Percentiles rank a stretch among this genome's conserved stretches.
Conservation (phyloP, 2,329 filamentous ascomycete genomes). For the Botryotinia calthae region DNA sequence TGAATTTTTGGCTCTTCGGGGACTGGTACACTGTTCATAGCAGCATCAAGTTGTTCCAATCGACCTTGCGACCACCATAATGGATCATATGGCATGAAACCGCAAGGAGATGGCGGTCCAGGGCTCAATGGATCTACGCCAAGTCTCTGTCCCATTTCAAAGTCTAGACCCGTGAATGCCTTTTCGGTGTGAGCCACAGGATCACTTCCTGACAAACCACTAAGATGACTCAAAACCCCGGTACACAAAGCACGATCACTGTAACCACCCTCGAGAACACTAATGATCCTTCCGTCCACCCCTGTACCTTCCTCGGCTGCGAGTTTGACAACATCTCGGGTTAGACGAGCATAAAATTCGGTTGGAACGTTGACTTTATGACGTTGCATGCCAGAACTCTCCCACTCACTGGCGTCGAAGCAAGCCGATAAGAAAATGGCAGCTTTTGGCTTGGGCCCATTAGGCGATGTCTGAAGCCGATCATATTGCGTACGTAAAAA, state of each 20-base stretch:
- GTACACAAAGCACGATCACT: constrained; percentile 87
- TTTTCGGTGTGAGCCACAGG: constrained; percentile 42
- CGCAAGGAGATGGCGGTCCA: constrained; percentile 20
- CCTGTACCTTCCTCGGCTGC: constrained; percentile 75
- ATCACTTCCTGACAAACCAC: constrained; percentile 67
- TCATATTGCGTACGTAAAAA: constrained; percentile 75
- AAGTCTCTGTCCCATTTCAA: constrained; percentile 57
- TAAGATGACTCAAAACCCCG: constrained; percentile 85
- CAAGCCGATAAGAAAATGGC: constrained; percentile 95
- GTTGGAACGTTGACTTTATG: constrained; percentile 96
- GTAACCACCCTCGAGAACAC: constrained; percentile 93
- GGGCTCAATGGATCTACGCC: constrained; percentile 35
- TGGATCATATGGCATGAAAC: constrained; percentile 55
- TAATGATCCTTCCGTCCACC: constrained; percentile 83
- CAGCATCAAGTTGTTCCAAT: constrained; percentile 67
- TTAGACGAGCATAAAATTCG: constrained; percentile 91
- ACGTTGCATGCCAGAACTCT: constrained; percentile 88
- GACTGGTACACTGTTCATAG: constrained; percentile 51
- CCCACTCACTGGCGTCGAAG: constrained; percentile 96
- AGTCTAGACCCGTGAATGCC: constrained; percentile 48
- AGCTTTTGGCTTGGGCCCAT: constrained; percentile 66
- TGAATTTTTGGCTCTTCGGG: constrained; percentile 49
- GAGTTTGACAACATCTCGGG: constrained; percentile 77
- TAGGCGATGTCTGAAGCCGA: constrained; percentile 55
- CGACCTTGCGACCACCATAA: constrained; percentile 68